A percentile compares a stretch with the other conserved stretches of the same genome.
These are phyloP conservation scores for Croton setiger DNA, from an alignment of 441 rosid species.

Conservation along the genomic window DNA sequence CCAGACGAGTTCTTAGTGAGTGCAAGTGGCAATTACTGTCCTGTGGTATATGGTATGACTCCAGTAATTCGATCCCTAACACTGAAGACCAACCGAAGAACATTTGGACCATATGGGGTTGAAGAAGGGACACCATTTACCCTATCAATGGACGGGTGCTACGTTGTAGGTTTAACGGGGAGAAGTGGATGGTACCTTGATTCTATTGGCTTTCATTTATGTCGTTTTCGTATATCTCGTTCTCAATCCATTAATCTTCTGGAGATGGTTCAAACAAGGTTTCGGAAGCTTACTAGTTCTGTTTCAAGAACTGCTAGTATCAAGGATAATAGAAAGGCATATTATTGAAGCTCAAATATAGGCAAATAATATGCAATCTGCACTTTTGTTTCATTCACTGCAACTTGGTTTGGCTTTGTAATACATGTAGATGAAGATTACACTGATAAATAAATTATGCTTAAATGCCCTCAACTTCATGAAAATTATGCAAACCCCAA, in stretches of 20 bases:
- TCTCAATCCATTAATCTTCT: constrained; percentile 44
- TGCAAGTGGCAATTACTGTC: constrained; percentile 56
- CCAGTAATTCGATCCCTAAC: constrained; percentile 68
- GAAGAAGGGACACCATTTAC: constrained; percentile 73
- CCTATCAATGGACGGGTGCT: constrained; percentile 49
- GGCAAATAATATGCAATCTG: neutral
- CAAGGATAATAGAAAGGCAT: constrained; percentile 5
- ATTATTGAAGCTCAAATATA: neutral
- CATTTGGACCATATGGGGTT: constrained; percentile 60
- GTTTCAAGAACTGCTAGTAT: constrained; percentile 6
- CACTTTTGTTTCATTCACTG: neutral
- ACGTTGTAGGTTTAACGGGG: constrained; percentile 61
- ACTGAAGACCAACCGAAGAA: constrained; percentile 56
- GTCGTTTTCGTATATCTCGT: constrained; percentile 31
- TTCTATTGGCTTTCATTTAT: constrained; percentile 56
- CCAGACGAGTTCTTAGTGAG: constrained; percentile 68
- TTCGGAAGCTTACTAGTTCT: constrained; percentile 46
- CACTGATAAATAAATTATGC: too few relatives aligned
- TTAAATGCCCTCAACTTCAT: too few relatives aligned
- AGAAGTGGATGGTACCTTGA: constrained; percentile 77
- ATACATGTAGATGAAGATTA: too few relatives aligned
- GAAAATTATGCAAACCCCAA: too few relatives aligned
- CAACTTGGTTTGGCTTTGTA: neutral
- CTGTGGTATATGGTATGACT: constrained; percentile 47
- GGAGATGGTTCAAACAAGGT: constrained; percentile 41